Conservation (phyloP, 345 rosid species). For the Eutrema yunnanense region DNA sequence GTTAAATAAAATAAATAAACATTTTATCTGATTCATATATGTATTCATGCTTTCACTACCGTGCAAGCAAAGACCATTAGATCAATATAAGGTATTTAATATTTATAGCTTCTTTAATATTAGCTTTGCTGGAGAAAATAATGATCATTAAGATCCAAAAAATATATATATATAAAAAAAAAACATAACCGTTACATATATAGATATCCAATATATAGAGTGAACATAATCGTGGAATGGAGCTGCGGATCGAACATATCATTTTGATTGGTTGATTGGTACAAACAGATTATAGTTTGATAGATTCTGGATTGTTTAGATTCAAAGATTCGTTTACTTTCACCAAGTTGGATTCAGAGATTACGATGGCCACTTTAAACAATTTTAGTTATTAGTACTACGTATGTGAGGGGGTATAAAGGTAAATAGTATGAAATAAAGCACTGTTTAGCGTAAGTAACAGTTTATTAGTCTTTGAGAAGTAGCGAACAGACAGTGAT, state of each 20-base stretch:
- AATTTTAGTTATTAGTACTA: background rate
- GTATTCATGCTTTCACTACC: background rate
- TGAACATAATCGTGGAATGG: background rate
- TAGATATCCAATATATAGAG: background rate
- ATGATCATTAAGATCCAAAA: background rate
- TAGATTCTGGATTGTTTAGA: slow-evolving; percentile 11
- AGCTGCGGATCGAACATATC: background rate
- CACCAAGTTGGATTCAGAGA: slow-evolving; percentile 22
- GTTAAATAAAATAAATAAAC: too few species aligned
- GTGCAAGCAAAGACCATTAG: background rate
- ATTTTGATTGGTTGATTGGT: slow-evolving; percentile 14
- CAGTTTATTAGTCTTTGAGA: slow-evolving; percentile 29
- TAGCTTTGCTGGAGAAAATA: background rate
- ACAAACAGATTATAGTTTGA: background rate
- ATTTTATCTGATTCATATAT: background rate
- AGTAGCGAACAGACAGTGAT: slow-evolving; percentile 35
- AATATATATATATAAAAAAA: too few species aligned
- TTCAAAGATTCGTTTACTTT: slow-evolving; percentile 1
- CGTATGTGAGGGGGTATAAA: background rate
- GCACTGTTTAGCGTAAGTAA: slow-evolving; percentile 1
- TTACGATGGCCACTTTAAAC: slow-evolving; percentile 12
- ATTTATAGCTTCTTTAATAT: background rate
- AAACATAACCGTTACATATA: background rate
- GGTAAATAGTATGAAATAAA: background rate
- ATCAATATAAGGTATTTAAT: background rate